These are phyloP conservation scores for Paraphoma chrysanthemicola DNA, from an alignment of 2,329 filamentous ascomycete species.

Conservation along the genomic window DNA sequence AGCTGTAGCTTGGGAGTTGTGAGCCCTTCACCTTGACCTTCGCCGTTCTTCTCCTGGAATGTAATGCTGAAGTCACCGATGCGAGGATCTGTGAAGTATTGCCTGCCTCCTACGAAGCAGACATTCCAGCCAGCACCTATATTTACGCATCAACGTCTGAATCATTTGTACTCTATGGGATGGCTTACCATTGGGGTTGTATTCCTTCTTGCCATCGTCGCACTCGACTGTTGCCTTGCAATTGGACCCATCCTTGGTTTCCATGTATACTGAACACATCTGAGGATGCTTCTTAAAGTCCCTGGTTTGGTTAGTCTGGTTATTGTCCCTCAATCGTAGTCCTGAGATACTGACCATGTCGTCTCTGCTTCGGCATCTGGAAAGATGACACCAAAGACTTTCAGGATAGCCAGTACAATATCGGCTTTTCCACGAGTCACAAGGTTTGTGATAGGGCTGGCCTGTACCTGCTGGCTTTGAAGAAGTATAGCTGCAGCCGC, in stretches of 20 bases:
- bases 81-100: slow-evolving; percentile 11
- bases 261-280: neutral
- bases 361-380: neutral
- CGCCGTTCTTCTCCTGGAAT: slow-evolving; percentile 5
- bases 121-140: slow-evolving; percentile 1
- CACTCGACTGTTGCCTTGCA: slow-evolving; percentile 8
- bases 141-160: neutral
- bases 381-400: neutral
- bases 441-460: neutral
- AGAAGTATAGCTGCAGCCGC: neutral
- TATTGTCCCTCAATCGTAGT: neutral
- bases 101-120: slow-evolving; percentile 5
- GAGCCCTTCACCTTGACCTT: slow-evolving; percentile 7
- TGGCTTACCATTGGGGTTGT: slow-evolving; percentile 1
- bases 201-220: slow-evolving; percentile 9
- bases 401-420: neutral
- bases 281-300: neutral
- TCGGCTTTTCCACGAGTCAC: neutral
- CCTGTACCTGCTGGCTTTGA: neutral
- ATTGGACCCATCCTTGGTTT: neutral
- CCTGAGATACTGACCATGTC: neutral
- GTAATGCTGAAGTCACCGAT: slow-evolving; percentile 17
- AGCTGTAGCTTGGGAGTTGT: slow-evolving; percentile 9
- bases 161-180: neutral
- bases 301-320: neutral